Conservation (phyloP, 208 protist genomes). For the Leishmania guyanensis region DNA sequence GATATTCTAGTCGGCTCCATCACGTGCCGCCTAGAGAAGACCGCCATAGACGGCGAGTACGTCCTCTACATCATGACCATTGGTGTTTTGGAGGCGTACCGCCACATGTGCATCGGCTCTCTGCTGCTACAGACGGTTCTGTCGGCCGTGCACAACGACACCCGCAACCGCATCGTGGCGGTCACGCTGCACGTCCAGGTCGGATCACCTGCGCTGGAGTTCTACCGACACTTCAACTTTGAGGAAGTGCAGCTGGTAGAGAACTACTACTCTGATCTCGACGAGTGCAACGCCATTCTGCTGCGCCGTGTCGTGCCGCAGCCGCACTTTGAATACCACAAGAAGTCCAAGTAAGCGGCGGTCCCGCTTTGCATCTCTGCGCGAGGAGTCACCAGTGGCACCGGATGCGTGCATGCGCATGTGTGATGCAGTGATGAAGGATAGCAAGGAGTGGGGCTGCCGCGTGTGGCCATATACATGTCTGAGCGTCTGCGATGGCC, state of each 20-base stretch:
- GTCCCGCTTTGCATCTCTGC: background rate
- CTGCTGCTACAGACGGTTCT: conserved; percentile 69
- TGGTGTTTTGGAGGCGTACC: conserved; percentile 90
- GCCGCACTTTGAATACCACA: conserved; percentile 45
- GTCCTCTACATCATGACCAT: conserved; percentile 95
- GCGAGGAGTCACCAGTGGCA: background rate
- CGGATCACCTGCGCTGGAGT: conserved; percentile 72
- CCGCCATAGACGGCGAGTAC: conserved; percentile 48
- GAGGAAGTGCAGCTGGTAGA: conserved; percentile 49
- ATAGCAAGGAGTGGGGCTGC: background rate
- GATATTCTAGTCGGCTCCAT: conserved; percentile 92
- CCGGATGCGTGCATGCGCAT: background rate
- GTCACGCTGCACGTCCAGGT: conserved; percentile 90
- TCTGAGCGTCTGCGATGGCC: background rate
- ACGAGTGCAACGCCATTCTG: conserved; percentile 72
- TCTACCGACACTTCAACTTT: conserved; percentile 89
- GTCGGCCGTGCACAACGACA: conserved; percentile 54
- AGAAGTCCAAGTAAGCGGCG: conserved; percentile 32
- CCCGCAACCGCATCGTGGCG: conserved; percentile 42
- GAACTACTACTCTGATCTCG: conserved; percentile 87
- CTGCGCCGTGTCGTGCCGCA: conserved; percentile 65
- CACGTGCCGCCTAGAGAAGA: conserved; percentile 86
- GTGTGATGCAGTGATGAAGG: background rate
- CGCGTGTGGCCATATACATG: background rate
- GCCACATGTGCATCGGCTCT: conserved; percentile 82